Evolutionary conservation across 768 basidiomycete species (phyloP).

Genomic region (Lactifluus hygrophoroides): DNA sequence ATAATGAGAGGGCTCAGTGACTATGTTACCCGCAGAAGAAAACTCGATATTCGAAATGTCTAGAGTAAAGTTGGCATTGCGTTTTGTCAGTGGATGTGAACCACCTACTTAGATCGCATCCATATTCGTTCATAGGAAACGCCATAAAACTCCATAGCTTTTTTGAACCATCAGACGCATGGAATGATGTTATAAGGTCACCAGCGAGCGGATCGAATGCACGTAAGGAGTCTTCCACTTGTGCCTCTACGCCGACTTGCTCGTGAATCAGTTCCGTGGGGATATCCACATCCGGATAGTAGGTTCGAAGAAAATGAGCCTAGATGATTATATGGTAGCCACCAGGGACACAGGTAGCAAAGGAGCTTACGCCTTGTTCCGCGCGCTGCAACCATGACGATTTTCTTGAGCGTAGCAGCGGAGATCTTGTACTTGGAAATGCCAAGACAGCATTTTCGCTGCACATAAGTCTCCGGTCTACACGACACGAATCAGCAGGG

Average conservation of each 20-base stretch:
- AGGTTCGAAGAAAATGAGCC: slow-evolving; percentile 65
- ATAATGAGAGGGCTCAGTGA: slow-evolving; percentile 35
- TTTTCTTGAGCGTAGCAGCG: slow-evolving; percentile 25
- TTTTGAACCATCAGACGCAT: slow-evolving; percentile 24
- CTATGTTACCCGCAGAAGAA: slow-evolving; percentile 23
- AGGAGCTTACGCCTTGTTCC: slow-evolving; percentile 53
- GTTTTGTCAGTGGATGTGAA: not conserved
- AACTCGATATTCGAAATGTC: slow-evolving; percentile 42
- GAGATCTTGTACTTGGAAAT: slow-evolving; percentile 51
- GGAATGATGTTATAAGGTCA: slow-evolving; percentile 40
- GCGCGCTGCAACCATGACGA: slow-evolving; percentile 40
- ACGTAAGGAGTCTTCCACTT: slow-evolving; percentile 27
- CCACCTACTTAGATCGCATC: slow-evolving; percentile 51
- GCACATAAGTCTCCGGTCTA: slow-evolving; percentile 28
- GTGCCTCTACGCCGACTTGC: slow-evolving; percentile 42
- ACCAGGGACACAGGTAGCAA: not conserved
- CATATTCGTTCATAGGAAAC: slow-evolving; percentile 59
- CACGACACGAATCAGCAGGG: slow-evolving; percentile 7
- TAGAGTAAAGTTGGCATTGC: slow-evolving; percentile 21
- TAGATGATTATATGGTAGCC: slow-evolving; percentile 24
- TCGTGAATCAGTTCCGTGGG: slow-evolving; percentile 55
- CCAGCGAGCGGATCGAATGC: slow-evolving; percentile 52
- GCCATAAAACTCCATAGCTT: slow-evolving; percentile 31
- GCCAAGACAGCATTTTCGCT: slow-evolving; percentile 32
- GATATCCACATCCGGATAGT: slow-evolving; percentile 68